Base-by-base conservation (phyloP, 495 filamentous ascomycete species). In the Astrothelium macrocarpum region DNA sequence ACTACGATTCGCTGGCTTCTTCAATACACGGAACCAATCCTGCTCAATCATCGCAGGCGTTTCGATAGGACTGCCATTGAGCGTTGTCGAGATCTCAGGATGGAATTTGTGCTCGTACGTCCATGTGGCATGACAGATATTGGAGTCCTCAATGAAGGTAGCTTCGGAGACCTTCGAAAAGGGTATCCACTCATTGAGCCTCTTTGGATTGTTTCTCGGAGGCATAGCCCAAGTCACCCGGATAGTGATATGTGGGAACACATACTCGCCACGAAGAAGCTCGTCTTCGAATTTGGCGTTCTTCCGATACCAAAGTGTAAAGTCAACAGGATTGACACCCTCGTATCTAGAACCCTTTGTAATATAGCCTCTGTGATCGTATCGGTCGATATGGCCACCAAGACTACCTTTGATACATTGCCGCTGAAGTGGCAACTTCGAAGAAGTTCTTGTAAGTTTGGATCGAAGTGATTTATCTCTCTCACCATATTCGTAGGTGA, bases 101-200 rank as follows among this genome's bases (percentile, higher is more conserved):
- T 85, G 82, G 69, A 82, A 85, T 70, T 84, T 83, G 71, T 86
- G 83, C 63, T 85, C 81, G 61, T 86, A 86, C 7, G 78, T 65
- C 83, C 83, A 85, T 28, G 74, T 78, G 61, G 78, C 75, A 60
- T 82, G 77, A 59, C 81, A 85, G 20, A 82, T 79, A 67, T 83
- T 77, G 11, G 76, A 67, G 20, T 76, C 80, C 63, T 83, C 76
- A 10, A 81, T 76, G 62, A 84, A 84, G 3, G 79, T 85, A 5
- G 82, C 83, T 67, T 84, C 81, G 7, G 79, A 83, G 2, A 85
- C 80, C 61, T 82, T 82, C 5, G 82, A 78, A 67, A 81, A 80
- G 31, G 83, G 83, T 61, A 85, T 84, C 82, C 83, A 86, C 49
- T 76, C 75, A 25, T 85, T 79, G 23, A 78, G 71, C 71, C 80